Evolutionary conservation across 2,329 filamentous ascomycete genomes (phyloP), one percentile per base, ranked within the genome.

Genomic region (Sporothrix brasiliensis): DNA sequence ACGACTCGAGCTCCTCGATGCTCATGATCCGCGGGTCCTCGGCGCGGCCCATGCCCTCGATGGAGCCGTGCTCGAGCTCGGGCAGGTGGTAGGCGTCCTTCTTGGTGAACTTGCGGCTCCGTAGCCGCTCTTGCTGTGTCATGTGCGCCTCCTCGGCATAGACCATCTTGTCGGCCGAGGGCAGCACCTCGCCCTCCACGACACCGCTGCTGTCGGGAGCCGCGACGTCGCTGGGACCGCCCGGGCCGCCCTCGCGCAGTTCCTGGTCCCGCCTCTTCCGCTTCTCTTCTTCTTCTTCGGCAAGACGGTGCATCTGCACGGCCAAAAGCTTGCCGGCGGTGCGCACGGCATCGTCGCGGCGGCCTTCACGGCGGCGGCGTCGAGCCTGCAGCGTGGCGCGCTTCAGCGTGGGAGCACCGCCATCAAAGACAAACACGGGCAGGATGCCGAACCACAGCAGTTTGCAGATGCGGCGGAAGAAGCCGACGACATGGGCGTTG

Each of bases 391-490:
- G 94, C 0, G 95, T 99, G 79, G 96, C 92, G 70, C 94, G 86
- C 83, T 99, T 99, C 73, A 99, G 85, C 2, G 88, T 85, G 0
- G 96, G 96, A 0, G 95, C 96, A 56, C 94, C 95, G 72, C 96
- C 95, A 81, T 99, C 95, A 79, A 99, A 99, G 16, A 99, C 94
- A 79, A 99, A 99, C 58, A 99, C 93, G 0, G 95, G 96, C 73
- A 91, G 92, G 79, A 99, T 97, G 66, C 96, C 95, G 77, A 95
- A 94, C 87, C 94, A 99, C 1, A 99, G 86, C 1, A 99, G 86
- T 79, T 99, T 99, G 86, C 95, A 99, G 79, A 99, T 97, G 72
- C 95, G 90, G 67, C 95, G 92, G 81, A 99, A 99, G 87, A 99
- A 99, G 52, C 96, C 95, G 56, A 99, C 92, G 49, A 99, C 88